Conservation (phyloP, 2,329 filamentous ascomycete genomes). For the Monosporascus sp. region DNA sequence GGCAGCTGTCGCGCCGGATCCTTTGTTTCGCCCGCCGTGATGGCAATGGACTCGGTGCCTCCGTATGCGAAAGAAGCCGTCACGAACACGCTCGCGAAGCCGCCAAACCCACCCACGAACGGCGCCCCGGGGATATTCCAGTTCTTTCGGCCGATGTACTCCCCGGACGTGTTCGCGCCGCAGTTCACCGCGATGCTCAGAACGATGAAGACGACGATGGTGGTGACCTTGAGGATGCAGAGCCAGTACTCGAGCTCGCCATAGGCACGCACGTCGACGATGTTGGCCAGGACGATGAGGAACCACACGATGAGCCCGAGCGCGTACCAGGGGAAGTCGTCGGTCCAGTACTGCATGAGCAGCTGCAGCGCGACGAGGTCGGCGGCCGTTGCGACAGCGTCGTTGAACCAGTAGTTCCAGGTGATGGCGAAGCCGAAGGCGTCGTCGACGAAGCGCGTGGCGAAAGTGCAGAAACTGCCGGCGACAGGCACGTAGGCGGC, state of each 20-base stretch:
- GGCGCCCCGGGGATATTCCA: conserved; percentile 56
- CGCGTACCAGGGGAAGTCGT: conserved; percentile 57
- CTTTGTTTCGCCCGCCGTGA: conserved; percentile 61
- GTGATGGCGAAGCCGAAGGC: conserved; percentile 49
- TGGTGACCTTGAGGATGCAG: conserved; percentile 47
- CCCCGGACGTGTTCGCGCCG: conserved; percentile 47
- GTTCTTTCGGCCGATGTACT: conserved; percentile 53
- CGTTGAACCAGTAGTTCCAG: conserved; percentile 63
- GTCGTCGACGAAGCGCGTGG: conserved; percentile 47
- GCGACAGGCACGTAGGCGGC: conserved; percentile 50
- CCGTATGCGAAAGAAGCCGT: conserved; percentile 57
- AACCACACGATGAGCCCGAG: conserved; percentile 57
- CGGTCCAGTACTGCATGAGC: conserved; percentile 56
- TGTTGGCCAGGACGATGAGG: conserved; percentile 45
- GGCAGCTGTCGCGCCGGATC: conserved; percentile 57
- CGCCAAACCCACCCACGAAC: conserved; percentile 59
- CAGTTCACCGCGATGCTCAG: conserved; percentile 55
- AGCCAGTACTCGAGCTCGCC: conserved; percentile 55
- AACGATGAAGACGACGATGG: conserved; percentile 56
- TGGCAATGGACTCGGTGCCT: conserved; percentile 59
- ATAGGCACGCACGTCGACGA: conserved; percentile 47
- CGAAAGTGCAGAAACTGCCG: conserved; percentile 50
- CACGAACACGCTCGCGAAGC: conserved; percentile 60
- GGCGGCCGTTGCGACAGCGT: conserved; percentile 53
- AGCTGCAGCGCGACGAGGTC: conserved; percentile 56